Evolutionary conservation across 495 filamentous ascomycete species (phyloP).

Genomic region (Xylaria bambusicola): DNA sequence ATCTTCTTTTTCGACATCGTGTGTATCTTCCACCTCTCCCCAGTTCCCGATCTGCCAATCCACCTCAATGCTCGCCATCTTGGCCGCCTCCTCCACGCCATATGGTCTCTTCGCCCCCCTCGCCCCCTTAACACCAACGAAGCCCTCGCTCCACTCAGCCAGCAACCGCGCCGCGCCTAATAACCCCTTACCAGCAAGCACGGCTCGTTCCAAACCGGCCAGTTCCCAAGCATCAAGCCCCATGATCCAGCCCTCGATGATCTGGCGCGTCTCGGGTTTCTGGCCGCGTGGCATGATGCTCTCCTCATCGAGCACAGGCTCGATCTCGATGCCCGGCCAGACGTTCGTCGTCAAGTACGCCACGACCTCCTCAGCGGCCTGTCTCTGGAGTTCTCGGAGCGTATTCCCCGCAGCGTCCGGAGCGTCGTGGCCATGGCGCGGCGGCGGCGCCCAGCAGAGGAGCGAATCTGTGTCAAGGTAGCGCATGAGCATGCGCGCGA

Average conservation of each 20-base stretch:
- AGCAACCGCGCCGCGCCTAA: constrained; percentile 74
- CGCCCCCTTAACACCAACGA: constrained; percentile 38
- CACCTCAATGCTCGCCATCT: constrained; percentile 80
- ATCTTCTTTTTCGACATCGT: constrained; percentile 96
- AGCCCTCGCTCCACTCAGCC: constrained; percentile 84
- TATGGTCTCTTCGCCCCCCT: constrained; percentile 39
- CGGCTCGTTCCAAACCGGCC: constrained; percentile 79
- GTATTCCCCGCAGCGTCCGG: constrained; percentile 43
- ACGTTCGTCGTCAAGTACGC: constrained; percentile 67
- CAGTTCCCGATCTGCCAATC: constrained; percentile 87
- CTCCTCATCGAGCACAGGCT: constrained; percentile 69
- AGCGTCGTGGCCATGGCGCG: constrained; percentile 37
- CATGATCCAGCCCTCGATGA: constrained; percentile 77
- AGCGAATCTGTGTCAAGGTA: constrained; percentile 92
- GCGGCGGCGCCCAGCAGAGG: constrained; percentile 81
- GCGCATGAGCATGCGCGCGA: constrained; percentile 69
- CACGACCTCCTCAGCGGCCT: constrained; percentile 66
- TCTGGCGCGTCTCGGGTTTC: constrained; percentile 67
- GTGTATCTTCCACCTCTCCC: constrained; percentile 98
- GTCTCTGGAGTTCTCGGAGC: constrained; percentile 72
- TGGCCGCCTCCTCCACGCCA: constrained; percentile 71
- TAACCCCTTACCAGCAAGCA: constrained; percentile 83
- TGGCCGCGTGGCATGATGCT: constrained; percentile 74
- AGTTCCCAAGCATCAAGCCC: constrained; percentile 74
- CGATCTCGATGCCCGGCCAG: constrained; percentile 84